These are phyloP conservation scores for Pestalotiopsis sp. DNA, from an alignment of 2,329 filamentous ascomycete species.

Conservation along the genomic window DNA sequence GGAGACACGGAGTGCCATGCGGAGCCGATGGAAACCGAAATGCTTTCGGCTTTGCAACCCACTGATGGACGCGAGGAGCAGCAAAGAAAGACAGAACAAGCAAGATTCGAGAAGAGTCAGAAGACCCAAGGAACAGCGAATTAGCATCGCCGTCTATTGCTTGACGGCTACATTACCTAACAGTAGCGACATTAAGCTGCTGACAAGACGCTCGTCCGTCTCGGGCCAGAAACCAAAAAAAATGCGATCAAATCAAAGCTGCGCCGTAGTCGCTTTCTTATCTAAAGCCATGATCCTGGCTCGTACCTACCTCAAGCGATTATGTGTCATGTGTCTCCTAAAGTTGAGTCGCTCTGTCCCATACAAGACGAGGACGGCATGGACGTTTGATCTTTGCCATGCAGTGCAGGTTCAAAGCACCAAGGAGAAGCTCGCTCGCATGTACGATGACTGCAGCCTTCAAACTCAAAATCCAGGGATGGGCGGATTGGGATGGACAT, in stretches of 20 bases:
- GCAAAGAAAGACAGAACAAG: background rate
- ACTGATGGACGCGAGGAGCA: background rate
- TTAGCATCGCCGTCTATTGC: background rate
- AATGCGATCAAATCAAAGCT: background rate
- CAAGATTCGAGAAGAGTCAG: background rate
- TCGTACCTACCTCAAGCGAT: background rate
- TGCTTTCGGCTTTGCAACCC: background rate
- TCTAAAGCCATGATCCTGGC: background rate
- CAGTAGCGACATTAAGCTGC: background rate
- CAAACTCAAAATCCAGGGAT: background rate
- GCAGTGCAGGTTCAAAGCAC: background rate
- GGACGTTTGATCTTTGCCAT: background rate
- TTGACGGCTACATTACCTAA: background rate
- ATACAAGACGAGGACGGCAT: background rate
- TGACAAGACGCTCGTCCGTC: background rate
- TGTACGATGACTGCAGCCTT: background rate
- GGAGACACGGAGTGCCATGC: background rate
- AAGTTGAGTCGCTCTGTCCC: background rate
- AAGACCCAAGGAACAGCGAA: background rate
- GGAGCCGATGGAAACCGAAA: conserved; percentile 13
- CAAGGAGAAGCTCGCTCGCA: background rate
- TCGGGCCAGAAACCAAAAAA: background rate
- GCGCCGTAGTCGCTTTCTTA: background rate
- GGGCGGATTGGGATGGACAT: too few relatives aligned
- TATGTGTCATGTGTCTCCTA: background rate